Evolutionary conservation across 768 basidiomycete genomes (phyloP).

Genomic region (Boletus rubescentipes): DNA sequence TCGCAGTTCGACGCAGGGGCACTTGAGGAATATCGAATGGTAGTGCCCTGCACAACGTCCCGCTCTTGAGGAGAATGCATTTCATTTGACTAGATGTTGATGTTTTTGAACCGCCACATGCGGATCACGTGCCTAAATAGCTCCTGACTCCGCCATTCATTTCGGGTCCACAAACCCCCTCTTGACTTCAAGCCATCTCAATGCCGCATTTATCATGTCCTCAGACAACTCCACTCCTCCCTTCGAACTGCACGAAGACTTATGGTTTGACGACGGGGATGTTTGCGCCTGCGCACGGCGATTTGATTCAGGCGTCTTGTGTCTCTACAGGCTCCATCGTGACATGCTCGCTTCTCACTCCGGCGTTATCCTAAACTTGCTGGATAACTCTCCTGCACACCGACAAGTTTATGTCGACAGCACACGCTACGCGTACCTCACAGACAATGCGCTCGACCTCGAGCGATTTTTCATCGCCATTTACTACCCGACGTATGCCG

Average conservation of each 20-base stretch:
- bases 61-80: no score
- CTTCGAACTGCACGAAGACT: not conserved
- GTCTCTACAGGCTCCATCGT: slow-evolving; percentile 8
- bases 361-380: not conserved
- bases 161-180: not conserved
- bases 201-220: not conserved
- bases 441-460: slow-evolving; percentile 5
- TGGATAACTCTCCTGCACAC: not conserved
- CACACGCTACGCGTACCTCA: not conserved
- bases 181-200: not conserved
- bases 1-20: no score
- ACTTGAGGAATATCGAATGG: no score
- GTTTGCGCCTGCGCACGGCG: slow-evolving; percentile 1
- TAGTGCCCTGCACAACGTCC: no score
- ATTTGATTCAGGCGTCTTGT: slow-evolving; percentile 2
- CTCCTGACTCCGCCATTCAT: not conserved
- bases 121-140: not conserved
- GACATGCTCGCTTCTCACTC: slow-evolving; percentile 4
- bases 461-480: slow-evolving; percentile 4
- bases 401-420: not conserved
- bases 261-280: slow-evolving; percentile 11
- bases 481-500: not conserved
- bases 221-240: not conserved
- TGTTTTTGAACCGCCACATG: no score
- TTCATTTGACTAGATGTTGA: no score